Evolutionary conservation across 225 moss, liverwort and hornwort species (phyloP).

Genomic region (Pseudoscleropodium purum): DNA sequence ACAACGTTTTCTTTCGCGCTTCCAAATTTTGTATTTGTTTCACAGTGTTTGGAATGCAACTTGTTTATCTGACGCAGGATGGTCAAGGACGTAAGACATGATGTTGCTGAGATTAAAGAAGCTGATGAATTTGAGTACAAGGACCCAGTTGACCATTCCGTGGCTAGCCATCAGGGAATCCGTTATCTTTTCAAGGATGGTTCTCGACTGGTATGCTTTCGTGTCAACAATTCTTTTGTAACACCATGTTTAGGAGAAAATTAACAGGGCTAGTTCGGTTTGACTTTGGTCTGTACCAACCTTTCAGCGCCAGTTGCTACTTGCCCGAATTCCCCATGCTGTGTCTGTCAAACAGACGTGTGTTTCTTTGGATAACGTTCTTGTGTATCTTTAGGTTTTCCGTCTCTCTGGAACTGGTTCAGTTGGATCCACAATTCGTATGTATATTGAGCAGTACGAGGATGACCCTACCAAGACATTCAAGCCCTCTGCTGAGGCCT

Average conservation of each 20-base stretch:
- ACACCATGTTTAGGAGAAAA: neutral
- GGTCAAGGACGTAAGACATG: constrained; percentile 37
- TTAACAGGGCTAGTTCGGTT: neutral
- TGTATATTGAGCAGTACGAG: constrained; percentile 93
- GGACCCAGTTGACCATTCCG: constrained; percentile 70
- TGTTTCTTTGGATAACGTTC: neutral
- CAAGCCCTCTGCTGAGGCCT: constrained; percentile 69
- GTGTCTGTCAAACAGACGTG: neutral
- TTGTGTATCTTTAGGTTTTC: constrained; percentile 47
- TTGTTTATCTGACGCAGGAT: constrained; percentile 15
- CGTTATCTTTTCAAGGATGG: constrained; percentile 80
- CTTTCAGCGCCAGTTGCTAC: neutral
- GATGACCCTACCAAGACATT: constrained; percentile 58
- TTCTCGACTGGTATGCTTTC: constrained; percentile 57
- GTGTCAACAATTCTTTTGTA: neutral
- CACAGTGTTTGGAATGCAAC: neutral
- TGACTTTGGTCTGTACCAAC: neutral
- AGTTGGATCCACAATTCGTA: constrained; percentile 84
- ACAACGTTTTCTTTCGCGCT: neutral
- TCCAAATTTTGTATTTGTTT: neutral
- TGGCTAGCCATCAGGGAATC: constrained; percentile 73
- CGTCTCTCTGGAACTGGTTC: constrained; percentile 86
- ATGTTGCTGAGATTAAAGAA: constrained; percentile 47
- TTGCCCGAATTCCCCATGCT: neutral
- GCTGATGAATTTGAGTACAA: constrained; percentile 91